Conservation (phyloP, 495 filamentous ascomycete species). For the Xanthoparmelia taractica region DNA sequence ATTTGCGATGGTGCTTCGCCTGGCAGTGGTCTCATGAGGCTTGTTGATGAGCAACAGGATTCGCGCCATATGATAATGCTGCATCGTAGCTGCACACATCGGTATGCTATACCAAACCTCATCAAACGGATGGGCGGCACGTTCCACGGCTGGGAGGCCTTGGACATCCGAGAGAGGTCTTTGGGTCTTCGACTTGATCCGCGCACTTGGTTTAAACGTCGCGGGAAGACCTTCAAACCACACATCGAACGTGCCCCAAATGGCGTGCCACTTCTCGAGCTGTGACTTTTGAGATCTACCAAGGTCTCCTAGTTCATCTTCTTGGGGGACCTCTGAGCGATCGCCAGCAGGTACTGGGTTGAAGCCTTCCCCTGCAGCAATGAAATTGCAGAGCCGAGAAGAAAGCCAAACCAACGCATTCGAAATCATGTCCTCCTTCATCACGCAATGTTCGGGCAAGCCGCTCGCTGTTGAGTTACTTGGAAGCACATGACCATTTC, state of each 20-base stretch:
- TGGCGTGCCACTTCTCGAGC: slow-evolving; percentile 49
- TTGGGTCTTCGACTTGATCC: too few relatives aligned
- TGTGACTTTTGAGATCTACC: slow-evolving; percentile 47
- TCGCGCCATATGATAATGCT: slow-evolving; percentile 56
- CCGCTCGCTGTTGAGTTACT: slow-evolving; percentile 37
- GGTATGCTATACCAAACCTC: too few relatives aligned
- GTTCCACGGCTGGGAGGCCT: too few relatives aligned
- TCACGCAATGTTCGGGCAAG: slow-evolving; percentile 40
- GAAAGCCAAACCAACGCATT: slow-evolving; percentile 58
- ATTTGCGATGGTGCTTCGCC: slow-evolving; percentile 42
- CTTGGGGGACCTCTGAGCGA: background rate
- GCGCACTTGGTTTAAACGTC: too few relatives aligned
- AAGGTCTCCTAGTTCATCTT: slow-evolving; percentile 32
- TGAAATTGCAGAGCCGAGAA: slow-evolving; percentile 55
- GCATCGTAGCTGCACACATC: slow-evolving; percentile 60
- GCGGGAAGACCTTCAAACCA: slow-evolving; percentile 46
- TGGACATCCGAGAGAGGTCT: too few relatives aligned
- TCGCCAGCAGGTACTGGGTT: slow-evolving; percentile 27
- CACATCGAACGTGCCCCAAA: slow-evolving; percentile 46
- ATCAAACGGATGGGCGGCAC: too few relatives aligned
- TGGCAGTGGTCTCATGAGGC: slow-evolving; percentile 48
- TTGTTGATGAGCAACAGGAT: slow-evolving; percentile 56
- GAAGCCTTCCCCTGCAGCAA: slow-evolving; percentile 47
- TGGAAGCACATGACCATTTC: slow-evolving; percentile 42
- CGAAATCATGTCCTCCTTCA: slow-evolving; percentile 55